Percentiles rank a stretch among this genome's conserved stretches.
Evolutionary conservation across 495 filamentous ascomycete genomes (phyloP).

Genomic region (Penicillium flavigenum): DNA sequence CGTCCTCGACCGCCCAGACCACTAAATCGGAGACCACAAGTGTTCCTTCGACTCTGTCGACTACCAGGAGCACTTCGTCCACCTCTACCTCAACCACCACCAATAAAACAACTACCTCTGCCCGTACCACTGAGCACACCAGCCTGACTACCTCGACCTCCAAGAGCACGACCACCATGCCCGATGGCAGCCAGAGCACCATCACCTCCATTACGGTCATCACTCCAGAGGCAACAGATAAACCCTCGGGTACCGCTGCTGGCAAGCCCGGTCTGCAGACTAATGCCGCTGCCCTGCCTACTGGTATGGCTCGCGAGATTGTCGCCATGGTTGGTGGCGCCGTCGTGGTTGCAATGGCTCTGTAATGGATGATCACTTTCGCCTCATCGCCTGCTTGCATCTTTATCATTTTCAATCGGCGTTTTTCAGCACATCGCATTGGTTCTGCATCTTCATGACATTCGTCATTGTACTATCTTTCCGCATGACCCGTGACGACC

Average conservation of each 20-base stretch:
- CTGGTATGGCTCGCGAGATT: constrained; percentile 39
- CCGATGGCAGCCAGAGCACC: constrained; percentile 61
- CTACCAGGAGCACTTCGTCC: constrained; percentile 42
- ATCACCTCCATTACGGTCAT: constrained; percentile 51
- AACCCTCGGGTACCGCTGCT: constrained; percentile 22
- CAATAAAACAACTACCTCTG: constrained; percentile 24
- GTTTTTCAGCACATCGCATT: constrained; percentile 19
- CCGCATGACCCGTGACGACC: constrained; percentile 15
- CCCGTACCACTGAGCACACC: constrained; percentile 35
- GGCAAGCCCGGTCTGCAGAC: constrained; percentile 46
- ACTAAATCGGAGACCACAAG: constrained; percentile 38
- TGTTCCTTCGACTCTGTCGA: constrained; percentile 32
- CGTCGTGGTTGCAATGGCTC: constrained; percentile 39
- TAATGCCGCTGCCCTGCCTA: constrained; percentile 32
- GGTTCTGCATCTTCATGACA: constrained; percentile 15
- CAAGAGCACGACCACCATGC: constrained; percentile 60
- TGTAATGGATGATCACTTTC: constrained; percentile 22
- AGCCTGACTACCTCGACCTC: constrained; percentile 37
- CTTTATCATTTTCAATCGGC: constrained; percentile 10
- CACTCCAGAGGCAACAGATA: constrained; percentile 30
- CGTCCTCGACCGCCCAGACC: constrained; percentile 9
- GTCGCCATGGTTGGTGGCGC: constrained; percentile 47
- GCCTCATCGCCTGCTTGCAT: constrained; percentile 4
- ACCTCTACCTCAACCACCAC: constrained; percentile 24
- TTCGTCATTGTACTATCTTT: constrained; percentile 31